These are phyloP conservation scores for Adansonia grandidieri DNA, from an alignment of 441 rosid genomes.

Conservation along the genomic window DNA sequence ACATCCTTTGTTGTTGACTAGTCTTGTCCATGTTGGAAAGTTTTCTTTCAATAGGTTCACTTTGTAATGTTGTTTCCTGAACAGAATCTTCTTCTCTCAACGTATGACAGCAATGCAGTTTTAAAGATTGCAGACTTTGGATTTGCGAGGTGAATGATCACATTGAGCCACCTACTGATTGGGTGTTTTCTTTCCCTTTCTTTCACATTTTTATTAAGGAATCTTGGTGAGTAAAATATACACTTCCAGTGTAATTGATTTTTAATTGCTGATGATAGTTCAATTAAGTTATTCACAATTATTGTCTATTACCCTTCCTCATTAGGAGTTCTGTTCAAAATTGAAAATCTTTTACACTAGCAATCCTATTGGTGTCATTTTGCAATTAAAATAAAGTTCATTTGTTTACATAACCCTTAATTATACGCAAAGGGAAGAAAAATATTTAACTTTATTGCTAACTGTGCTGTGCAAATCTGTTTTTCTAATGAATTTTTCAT, in stretches of 20 bases:
- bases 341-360: not conserved
- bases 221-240: not conserved
- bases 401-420: not conserved
- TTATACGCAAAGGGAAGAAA: not conserved
- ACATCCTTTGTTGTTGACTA: slow-evolving; percentile 18
- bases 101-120: slow-evolving; percentile 57
- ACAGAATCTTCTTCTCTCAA: slow-evolving; percentile 95
- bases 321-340: not conserved
- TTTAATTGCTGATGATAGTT: not conserved
- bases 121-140: slow-evolving; percentile 99
- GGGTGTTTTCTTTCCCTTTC: slow-evolving; percentile 6
- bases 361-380: not conserved
- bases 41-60: slow-evolving; percentile 24
- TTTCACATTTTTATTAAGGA: not conserved
- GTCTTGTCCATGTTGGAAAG: slow-evolving; percentile 21
- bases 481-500: not conserved
- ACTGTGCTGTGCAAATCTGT: not conserved
- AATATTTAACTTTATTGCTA: not conserved
- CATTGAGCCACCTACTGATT: slow-evolving; percentile 3
- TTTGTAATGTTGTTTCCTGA: slow-evolving; percentile 41
- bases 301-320: not conserved
- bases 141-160: slow-evolving; percentile 79
- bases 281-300: not conserved
- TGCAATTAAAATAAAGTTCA: slow-evolving; percentile 6
- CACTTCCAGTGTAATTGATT: not conserved